Evolutionary conservation across 768 basidiomycete species (phyloP).

Genomic region (Suillus decipiens): DNA sequence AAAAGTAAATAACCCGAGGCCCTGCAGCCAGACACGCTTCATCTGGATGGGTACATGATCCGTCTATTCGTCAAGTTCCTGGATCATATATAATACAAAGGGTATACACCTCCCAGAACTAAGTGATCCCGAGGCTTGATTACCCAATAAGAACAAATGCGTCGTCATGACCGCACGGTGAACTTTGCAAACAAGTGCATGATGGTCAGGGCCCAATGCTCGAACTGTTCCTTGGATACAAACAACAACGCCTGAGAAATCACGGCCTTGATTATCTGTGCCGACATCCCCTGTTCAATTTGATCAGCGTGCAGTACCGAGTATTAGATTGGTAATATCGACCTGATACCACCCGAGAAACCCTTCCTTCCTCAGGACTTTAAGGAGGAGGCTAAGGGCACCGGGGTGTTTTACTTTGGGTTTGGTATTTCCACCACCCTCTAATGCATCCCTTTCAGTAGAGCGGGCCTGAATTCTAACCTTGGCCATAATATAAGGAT

Average conservation of each 20-base stretch:
- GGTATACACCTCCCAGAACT: background rate
- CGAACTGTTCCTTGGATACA: conserved; percentile 97
- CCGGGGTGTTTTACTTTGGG: conserved; percentile 55
- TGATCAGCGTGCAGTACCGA: conserved; percentile 5
- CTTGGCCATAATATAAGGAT: conserved; percentile 96
- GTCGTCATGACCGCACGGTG: conserved; percentile 12
- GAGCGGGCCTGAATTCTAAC: conserved; percentile 90
- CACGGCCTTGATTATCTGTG: conserved; percentile 95
- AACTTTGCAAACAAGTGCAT: conserved; percentile 53
- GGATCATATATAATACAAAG: background rate
- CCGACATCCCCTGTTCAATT: conserved; percentile 80
- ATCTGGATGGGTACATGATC: background rate
- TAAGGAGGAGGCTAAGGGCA: conserved; percentile 72
- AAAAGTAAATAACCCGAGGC: background rate
- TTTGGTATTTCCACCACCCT: conserved; percentile 30
- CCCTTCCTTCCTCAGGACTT: conserved; percentile 77
- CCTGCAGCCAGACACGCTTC: background rate
- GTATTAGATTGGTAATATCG: conserved; percentile 2
- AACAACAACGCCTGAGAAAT: conserved; percentile 94
- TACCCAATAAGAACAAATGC: background rate
- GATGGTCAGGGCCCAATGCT: conserved; percentile 78
- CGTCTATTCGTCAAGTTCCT: background rate
- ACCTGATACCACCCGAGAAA: conserved; percentile 96
- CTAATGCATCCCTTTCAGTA: conserved; percentile 50
- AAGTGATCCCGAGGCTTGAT: background rate